Evolutionary conservation across 1,139 yeast species (phyloP).

Genomic region (Magnusiomyces paraingens): DNA sequence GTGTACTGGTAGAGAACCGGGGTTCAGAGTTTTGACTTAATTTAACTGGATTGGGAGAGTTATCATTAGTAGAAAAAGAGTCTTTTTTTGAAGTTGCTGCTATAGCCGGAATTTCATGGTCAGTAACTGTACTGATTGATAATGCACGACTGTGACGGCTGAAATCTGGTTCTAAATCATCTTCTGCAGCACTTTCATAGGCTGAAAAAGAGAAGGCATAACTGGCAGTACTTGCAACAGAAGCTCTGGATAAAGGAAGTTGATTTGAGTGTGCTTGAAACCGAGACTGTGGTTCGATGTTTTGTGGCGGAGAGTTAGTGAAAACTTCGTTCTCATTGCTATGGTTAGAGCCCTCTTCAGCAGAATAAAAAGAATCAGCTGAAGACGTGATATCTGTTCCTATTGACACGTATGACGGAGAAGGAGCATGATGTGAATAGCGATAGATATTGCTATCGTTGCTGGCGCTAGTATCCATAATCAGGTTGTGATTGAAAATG

Average conservation of each 20-base stretch:
- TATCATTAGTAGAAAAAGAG: not conserved
- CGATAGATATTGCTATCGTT: not conserved
- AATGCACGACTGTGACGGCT: not conserved
- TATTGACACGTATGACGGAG: not conserved
- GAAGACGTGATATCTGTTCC: not conserved
- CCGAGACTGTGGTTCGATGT: not conserved
- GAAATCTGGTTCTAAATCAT: not conserved
- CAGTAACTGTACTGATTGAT: not conserved
- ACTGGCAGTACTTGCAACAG: not conserved
- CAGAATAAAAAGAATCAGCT: conserved; percentile 4
- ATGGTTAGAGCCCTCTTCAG: not conserved
- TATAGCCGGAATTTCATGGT: not conserved
- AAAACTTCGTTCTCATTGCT: too few relatives aligned
- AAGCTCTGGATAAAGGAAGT: not conserved
- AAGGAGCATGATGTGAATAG: not conserved
- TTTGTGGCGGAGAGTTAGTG: not conserved
- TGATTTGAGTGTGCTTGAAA: not conserved
- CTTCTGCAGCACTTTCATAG: not conserved
- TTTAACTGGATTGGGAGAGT: not conserved
- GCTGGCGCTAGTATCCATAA: not conserved
- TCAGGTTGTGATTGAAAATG: not conserved
- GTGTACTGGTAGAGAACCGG: not conserved
- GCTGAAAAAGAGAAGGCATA: not conserved
- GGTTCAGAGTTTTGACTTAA: too few relatives aligned
- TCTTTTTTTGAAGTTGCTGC: not conserved